Evolutionary conservation across 1,284 basidiomycete species (phyloP).

Genomic region (Abortiporus biennis): DNA sequence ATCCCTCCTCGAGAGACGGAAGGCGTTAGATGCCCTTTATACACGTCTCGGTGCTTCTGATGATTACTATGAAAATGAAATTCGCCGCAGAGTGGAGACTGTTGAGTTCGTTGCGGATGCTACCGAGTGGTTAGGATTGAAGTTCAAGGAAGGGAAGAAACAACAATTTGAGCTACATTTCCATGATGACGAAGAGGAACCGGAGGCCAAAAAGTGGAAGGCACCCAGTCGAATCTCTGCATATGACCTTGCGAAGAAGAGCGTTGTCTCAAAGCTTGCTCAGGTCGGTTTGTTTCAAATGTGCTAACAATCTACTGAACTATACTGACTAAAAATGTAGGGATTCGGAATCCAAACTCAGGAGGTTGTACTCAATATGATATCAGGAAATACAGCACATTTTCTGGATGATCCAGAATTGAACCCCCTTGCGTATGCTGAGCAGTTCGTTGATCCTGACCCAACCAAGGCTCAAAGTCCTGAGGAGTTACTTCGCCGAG

Average conservation of each 20-base stretch:
- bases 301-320: constrained; percentile 1
- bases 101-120: constrained; percentile 91
- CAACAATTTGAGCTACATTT: constrained; percentile 66
- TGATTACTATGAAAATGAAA: constrained; percentile 67
- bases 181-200: constrained; percentile 58
- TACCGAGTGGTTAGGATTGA: constrained; percentile 87
- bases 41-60: constrained; percentile 57
- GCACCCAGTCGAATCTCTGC: constrained; percentile 81
- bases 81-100: constrained; percentile 58
- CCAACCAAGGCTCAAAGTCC: constrained; percentile 46
- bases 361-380: constrained; percentile 78
- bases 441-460: constrained; percentile 71
- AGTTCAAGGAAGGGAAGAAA: constrained; percentile 73
- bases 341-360: constrained; percentile 77
- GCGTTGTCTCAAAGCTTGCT: constrained; percentile 69
- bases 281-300: constrained; percentile 41
- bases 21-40: constrained; percentile 61
- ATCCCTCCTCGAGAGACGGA: constrained; percentile 73
- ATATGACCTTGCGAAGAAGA: constrained; percentile 84
- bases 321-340: constrained; percentile 29
- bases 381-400: constrained; percentile 50
- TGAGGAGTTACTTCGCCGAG: constrained; percentile 65
- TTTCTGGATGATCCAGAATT: constrained; percentile 78
- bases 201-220: constrained; percentile 64
- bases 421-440: constrained; percentile 67